Evolutionary conservation across 2,329 filamentous ascomycete species (phyloP), one percentile per base, ranked within the genome.

Genomic region (Fusarium sp.): DNA sequence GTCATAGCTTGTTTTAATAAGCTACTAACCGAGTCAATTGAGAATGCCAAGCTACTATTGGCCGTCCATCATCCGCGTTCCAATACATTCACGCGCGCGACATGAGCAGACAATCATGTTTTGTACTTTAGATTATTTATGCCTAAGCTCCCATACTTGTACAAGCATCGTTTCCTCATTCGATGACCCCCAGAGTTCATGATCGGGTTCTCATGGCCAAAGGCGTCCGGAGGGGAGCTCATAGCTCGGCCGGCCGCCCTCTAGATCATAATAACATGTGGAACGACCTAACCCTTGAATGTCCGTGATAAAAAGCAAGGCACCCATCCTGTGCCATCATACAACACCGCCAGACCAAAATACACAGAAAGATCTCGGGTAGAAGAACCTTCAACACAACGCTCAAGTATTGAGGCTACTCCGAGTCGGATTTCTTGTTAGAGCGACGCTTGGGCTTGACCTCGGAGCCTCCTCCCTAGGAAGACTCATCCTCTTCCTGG

Each of bases 401-500:
- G 41, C 53, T 49, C n/a, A 32, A 24, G 48, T 49, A 44, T 25
- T 65, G 44, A 45, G 38, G 40, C 53, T 59, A 54, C 31, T 54
- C 57, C 48, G 48, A 55, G 41, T 45, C 57, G 34, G 48, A 38
- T 35, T 43, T 63, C 53, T 62, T 48, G 26, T 38, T 35, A 41
- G 62, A 51, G 49, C 53, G 47, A 45, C 53, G 49, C 53, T 56
- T 50, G 41, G 53, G 31, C 58, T 52, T 58, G 44, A 50, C 53
- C 36, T 44, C 35, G 41, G 39, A 22, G 34, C 24, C 56, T 55
- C 38, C 61, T 32, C 31, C 53, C 65, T 72, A 81, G 47, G 77
- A 76, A 41, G 79, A 81, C 72, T 89, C 87, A 59, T 85, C 85
- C 72, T 88, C 86, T 64, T 85, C 85, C 70, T 81, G 85, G 61